Percentiles rank a stretch among this genome's conserved stretches.
These are phyloP conservation scores for Kodamaea alishanica DNA, from an alignment of 1,139 yeast species.

Conservation along the genomic window DNA sequence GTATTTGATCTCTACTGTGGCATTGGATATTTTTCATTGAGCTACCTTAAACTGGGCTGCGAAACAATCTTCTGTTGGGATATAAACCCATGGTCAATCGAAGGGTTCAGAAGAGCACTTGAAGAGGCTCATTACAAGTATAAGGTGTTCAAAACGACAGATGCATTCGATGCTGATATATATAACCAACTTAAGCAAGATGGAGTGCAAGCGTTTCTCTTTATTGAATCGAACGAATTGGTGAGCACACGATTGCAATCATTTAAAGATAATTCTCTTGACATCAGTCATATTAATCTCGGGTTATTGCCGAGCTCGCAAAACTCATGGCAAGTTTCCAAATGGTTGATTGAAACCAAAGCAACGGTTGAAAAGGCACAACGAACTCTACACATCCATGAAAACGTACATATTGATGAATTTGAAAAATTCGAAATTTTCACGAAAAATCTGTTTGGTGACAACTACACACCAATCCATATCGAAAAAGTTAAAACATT, in stretches of 20 bases:
- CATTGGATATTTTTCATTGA: slow-evolving; percentile 78
- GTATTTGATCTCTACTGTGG: slow-evolving; percentile 79
- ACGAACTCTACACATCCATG: slow-evolving; percentile 62
- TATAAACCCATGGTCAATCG: slow-evolving; percentile 79
- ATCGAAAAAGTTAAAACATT: slow-evolving; percentile 71
- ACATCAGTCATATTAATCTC: slow-evolving; percentile 63
- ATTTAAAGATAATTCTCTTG: slow-evolving; percentile 16
- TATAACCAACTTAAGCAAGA: slow-evolving; percentile 7
- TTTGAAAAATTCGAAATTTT: slow-evolving; percentile 31
- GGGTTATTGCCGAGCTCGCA: slow-evolving; percentile 74
- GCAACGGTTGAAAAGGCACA: neutral
- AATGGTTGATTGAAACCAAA: slow-evolving; percentile 17
- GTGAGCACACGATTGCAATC: slow-evolving; percentile 41
- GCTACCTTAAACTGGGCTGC: slow-evolving; percentile 59
- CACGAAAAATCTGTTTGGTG: slow-evolving; percentile 10
- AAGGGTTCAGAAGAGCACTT: slow-evolving; percentile 63
- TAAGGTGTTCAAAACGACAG: slow-evolving; percentile 28
- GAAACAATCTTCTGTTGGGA: slow-evolving; percentile 70
- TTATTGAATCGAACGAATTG: slow-evolving; percentile 58
- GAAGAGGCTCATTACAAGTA: slow-evolving; percentile 39
- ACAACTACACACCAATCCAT: slow-evolving; percentile 18
- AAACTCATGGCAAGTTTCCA: slow-evolving; percentile 56
- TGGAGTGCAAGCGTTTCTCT: slow-evolving; percentile 36
- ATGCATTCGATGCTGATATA: slow-evolving; percentile 22
- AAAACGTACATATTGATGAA: slow-evolving; percentile 54